Conservation (phyloP, 2,329 filamentous ascomycete genomes). For the Paraphoma sp. region DNA sequence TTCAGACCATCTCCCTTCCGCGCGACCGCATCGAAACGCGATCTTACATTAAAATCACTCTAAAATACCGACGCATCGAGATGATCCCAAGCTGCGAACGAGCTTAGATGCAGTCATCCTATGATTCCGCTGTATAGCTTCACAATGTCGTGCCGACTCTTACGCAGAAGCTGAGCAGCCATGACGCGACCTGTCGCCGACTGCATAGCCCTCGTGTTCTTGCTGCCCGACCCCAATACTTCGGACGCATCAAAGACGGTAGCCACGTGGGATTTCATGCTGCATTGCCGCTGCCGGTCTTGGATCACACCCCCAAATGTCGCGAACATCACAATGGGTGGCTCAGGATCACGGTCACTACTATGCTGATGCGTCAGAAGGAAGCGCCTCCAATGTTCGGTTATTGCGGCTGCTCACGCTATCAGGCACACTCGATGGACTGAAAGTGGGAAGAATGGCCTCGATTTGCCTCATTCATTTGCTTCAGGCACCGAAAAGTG, state of each 20-base stretch:
- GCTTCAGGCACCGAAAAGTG: not conserved
- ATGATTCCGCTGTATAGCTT: not conserved
- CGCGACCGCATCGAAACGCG: not conserved
- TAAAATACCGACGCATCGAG: not conserved
- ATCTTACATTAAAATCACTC: conserved; percentile 1
- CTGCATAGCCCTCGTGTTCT: not conserved
- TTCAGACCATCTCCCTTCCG: not conserved
- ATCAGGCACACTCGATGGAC: no score
- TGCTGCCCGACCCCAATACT: conserved; percentile 1
- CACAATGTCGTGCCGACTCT: not conserved
- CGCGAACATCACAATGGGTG: not conserved
- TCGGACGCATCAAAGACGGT: not conserved
- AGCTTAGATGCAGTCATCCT: not conserved
- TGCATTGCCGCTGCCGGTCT: not conserved
- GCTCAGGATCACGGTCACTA: not conserved
- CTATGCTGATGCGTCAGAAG: not conserved
- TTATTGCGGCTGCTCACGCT: no score
- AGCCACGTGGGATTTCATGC: not conserved
- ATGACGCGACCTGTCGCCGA: not conserved
- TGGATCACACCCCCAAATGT: not conserved
- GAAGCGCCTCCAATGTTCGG: no score
- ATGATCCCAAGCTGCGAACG: not conserved
- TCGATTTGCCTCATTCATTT: not conserved
- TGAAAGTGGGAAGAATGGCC: no score
- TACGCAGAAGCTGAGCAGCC: not conserved